These are phyloP conservation scores for Diutina neorugosa DNA, from an alignment of 1,139 yeast genomes.

Conservation along the genomic window DNA sequence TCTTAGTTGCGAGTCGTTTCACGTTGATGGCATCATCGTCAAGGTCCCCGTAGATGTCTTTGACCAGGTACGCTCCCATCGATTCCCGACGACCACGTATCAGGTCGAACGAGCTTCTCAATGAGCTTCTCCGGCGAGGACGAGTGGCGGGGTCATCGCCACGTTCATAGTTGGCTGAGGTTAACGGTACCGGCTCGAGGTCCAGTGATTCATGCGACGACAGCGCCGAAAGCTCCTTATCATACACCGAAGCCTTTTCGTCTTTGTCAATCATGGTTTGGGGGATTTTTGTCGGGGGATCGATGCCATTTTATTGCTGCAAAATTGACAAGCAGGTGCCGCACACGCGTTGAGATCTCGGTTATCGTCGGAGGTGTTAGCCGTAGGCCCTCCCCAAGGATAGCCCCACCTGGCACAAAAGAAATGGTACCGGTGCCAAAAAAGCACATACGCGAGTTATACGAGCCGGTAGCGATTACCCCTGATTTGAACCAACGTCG, in stretches of 20 bases:
- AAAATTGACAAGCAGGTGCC: background rate
- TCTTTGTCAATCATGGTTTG: background rate
- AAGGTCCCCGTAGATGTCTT: slow-evolving; percentile 11
- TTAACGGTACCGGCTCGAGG: background rate
- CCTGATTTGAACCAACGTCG: background rate
- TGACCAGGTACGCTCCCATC: slow-evolving; percentile 5
- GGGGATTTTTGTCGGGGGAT: background rate
- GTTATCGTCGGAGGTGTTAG: background rate
- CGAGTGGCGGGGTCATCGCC: background rate
- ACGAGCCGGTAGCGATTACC: background rate
- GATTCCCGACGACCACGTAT: background rate
- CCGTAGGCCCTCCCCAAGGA: background rate
- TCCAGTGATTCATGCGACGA: background rate
- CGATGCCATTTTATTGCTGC: background rate
- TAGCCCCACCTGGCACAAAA: background rate
- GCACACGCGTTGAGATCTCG: background rate
- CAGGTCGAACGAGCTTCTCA: slow-evolving; percentile 1
- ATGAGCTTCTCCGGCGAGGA: background rate
- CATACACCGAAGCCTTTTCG: background rate
- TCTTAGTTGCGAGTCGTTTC: background rate
- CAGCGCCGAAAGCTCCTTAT: background rate
- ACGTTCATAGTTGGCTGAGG: background rate
- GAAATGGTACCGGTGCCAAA: background rate
- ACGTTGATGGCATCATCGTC: background rate
- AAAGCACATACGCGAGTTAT: background rate